Percentiles rank a stretch among this genome's conserved stretches.
Evolutionary conservation across 2,329 filamentous ascomycete genomes (phyloP).

Genomic region (Fusarium napiforme): DNA sequence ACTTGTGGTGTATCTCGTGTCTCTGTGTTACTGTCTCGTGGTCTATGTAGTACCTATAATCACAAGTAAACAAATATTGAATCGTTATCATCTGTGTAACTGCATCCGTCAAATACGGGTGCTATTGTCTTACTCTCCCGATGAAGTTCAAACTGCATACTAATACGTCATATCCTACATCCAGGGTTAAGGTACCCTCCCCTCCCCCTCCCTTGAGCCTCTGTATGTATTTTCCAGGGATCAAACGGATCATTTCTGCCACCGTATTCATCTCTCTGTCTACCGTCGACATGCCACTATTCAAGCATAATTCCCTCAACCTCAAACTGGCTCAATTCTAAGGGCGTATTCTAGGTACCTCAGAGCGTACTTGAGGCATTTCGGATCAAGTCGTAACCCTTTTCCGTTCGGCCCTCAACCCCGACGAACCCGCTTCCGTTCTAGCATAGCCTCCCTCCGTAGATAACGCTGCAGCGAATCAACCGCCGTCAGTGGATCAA

Average conservation of each 20-base stretch:
- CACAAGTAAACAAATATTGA: constrained; percentile 2
- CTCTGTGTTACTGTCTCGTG: constrained; percentile 9
- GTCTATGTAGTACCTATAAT: background rate
- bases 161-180: constrained; percentile 31
- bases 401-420: constrained; percentile 22
- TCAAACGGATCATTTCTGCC: constrained; percentile 22
- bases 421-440: constrained; percentile 22
- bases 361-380: too few species aligned
- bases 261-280: constrained; percentile 15
- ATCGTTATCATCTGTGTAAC: background rate
- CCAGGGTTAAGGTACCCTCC: background rate
- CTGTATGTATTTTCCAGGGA: too few species aligned
- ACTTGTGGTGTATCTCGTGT: background rate
- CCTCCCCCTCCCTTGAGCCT: constrained; percentile 9
- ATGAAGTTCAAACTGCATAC: constrained; percentile 19
- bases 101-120: constrained; percentile 2
- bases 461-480: constrained; percentile 30
- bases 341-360: background rate
- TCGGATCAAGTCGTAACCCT: constrained; percentile 1
- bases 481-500: background rate
- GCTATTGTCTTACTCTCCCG: constrained; percentile 6
- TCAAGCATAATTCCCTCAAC: constrained; percentile 17
- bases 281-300: constrained; percentile 19
- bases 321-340: background rate
- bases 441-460: constrained; percentile 21